Conservation (phyloP, 768 basidiomycete genomes). For the Candolleomyces eurysporus region DNA sequence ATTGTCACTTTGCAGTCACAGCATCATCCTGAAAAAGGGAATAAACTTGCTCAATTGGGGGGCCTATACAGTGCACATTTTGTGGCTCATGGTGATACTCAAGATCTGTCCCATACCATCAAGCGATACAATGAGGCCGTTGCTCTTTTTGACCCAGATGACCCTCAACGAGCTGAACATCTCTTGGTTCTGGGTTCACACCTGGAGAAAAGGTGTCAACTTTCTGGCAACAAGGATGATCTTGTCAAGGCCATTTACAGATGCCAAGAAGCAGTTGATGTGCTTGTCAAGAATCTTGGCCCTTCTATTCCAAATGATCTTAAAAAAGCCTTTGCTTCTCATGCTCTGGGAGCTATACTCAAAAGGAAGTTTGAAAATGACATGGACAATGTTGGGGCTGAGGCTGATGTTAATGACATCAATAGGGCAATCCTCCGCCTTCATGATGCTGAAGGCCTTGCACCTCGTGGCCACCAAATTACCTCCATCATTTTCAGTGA, state of each 20-base stretch:
- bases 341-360: neutral
- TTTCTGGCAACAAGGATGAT: constrained; percentile 4
- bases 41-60: neutral
- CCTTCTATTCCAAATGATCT: neutral
- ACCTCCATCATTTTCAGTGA: neutral
- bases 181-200: neutral
- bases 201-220: neutral
- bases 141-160: neutral
- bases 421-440: neutral
- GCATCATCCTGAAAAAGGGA: neutral
- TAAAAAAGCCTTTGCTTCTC: neutral
- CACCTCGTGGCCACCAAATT: neutral
- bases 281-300: too few species aligned
- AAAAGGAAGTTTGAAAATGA: constrained; percentile 2
- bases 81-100: neutral
- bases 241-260: neutral
- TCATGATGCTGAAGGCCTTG: neutral
- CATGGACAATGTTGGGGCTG: neutral
- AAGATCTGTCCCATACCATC: neutral
- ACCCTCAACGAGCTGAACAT: neutral
- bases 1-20: neutral
- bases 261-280: constrained; percentile 1
- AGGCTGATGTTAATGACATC: neutral
- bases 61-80: neutral
- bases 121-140: constrained; percentile 1